Evolutionary conservation across 768 basidiomycete species (phyloP).

Genomic region (Tricholomella constricta): DNA sequence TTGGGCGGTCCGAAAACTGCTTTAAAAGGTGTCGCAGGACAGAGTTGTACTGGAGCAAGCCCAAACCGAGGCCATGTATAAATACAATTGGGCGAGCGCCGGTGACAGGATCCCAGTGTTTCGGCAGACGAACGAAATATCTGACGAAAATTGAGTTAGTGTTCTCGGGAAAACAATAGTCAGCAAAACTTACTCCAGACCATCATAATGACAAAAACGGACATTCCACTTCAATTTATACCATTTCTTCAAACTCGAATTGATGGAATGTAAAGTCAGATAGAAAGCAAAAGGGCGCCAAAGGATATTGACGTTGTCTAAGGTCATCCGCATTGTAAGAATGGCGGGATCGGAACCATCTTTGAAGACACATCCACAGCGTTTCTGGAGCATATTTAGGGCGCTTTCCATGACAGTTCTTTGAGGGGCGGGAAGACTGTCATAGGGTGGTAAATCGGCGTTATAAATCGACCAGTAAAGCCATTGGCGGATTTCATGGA

Average conservation of each 20-base stretch:
- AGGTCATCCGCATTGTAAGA: constrained; percentile 65
- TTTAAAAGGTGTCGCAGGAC: constrained; percentile 61
- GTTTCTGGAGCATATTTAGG: constrained; percentile 65
- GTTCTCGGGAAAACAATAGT: background rate
- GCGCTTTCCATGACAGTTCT: constrained; percentile 57
- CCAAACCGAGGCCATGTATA: constrained; percentile 87
- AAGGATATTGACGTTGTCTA: constrained; percentile 73
- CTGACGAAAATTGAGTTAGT: constrained; percentile 33
- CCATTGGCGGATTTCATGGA: constrained; percentile 68
- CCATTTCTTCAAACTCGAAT: constrained; percentile 47
- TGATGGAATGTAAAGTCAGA: constrained; percentile 47
- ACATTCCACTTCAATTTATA: constrained; percentile 45
- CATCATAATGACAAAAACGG: constrained; percentile 51
- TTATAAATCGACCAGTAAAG: constrained; percentile 86
- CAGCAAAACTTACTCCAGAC: constrained; percentile 60
- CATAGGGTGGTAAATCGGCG: constrained; percentile 53
- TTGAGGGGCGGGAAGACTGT: constrained; percentile 48
- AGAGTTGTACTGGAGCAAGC: constrained; percentile 69
- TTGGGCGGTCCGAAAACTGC: constrained; percentile 62
- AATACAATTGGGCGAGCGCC: constrained; percentile 77
- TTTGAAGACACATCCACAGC: constrained; percentile 65
- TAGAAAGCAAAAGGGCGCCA: constrained; percentile 74
- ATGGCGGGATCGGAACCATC: constrained; percentile 57
- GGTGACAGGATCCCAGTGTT: constrained; percentile 57
- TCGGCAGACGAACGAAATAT: constrained; percentile 75